Evolutionary conservation across 805 yeast genomes (phyloP).

Genomic region (Candida namnaoensis): DNA sequence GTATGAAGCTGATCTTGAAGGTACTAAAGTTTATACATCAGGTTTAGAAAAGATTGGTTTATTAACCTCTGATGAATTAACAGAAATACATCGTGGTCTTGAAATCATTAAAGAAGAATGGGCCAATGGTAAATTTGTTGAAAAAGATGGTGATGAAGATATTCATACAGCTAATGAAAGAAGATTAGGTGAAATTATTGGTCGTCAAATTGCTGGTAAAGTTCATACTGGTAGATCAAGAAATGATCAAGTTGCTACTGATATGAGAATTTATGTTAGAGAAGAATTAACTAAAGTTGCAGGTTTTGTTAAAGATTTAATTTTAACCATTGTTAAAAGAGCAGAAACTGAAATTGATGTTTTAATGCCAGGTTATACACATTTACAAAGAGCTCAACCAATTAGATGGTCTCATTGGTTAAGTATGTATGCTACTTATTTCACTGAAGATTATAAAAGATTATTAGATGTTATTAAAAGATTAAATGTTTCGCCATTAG

Average conservation of each 20-base stretch:
- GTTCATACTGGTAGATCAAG: conserved; percentile 99
- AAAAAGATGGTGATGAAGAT: conserved; percentile 90
- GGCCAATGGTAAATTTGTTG: conserved; percentile 59
- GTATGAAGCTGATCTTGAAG: conserved; percentile 91
- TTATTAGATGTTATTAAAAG: conserved; percentile 72
- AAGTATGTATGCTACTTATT: conserved; percentile 88
- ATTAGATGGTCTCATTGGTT: conserved; percentile 99
- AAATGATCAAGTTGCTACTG: conserved; percentile 99
- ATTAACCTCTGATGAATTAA: conserved; percentile 62
- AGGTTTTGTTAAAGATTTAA: conserved; percentile 48
- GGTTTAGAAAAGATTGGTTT: conserved; percentile 79
- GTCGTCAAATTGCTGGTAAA: conserved; percentile 89
- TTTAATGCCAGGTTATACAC: conserved; percentile 98
- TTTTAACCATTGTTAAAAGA: conserved; percentile 59
- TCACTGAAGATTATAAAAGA: conserved; percentile 84
- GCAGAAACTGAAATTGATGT: conserved; percentile 83
- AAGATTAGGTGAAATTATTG: conserved; percentile 92
- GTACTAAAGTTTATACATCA: conserved; percentile 86
- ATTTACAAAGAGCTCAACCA: conserved; percentile 98
- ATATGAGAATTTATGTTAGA: conserved; percentile 90
- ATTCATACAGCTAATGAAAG: conserved; percentile 99
- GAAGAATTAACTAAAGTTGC: conserved; percentile 56
- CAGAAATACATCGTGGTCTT: conserved; percentile 79
- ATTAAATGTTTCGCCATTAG: conserved; percentile 84
- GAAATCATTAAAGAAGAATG: conserved; percentile 70